phyloP scores from a whole-genome alignment of 1,284 basidiomycete species.

The Fomitiporia mediterranea region DNA sequence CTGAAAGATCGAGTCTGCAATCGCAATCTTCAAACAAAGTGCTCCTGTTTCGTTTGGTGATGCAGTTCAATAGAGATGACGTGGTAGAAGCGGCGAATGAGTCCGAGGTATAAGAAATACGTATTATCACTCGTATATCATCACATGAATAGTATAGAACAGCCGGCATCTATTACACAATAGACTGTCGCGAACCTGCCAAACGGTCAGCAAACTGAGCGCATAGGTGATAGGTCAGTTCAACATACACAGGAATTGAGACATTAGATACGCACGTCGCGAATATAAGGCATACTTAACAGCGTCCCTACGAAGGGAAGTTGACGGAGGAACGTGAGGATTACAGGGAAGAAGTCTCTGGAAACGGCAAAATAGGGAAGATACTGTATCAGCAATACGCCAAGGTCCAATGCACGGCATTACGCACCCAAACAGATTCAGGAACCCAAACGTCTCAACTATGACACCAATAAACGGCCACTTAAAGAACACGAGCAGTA shows the following conservation, averaged over 20 bases:
- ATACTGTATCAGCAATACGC: slow-evolving; percentile 23
- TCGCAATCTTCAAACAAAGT: no score
- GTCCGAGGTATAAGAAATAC: no score
- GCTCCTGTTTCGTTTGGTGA: no score
- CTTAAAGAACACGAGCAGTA: slow-evolving; percentile 84
- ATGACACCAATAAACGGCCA: slow-evolving; percentile 93
- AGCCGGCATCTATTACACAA: no score
- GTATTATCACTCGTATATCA: no score
- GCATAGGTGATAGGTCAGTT: slow-evolving; percentile 1
- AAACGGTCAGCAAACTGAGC: slow-evolving; percentile 72
- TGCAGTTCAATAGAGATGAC: no score
- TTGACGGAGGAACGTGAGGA: slow-evolving; percentile 93
- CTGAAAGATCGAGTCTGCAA: no score
- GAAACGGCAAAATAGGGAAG: not conserved
- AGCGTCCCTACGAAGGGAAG: slow-evolving; percentile 88
- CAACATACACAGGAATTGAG: slow-evolving; percentile 7
- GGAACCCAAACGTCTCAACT: slow-evolving; percentile 92
- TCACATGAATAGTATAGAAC: no score
- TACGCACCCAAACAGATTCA: slow-evolving; percentile 95
- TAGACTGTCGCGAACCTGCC: slow-evolving; percentile 71
- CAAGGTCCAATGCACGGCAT: no score
- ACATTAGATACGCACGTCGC: slow-evolving; percentile 45
- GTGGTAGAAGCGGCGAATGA: no score
- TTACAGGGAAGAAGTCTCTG: slow-evolving; percentile 99
- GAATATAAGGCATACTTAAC: slow-evolving; percentile 82